Evolutionary conservation across 2,329 filamentous ascomycete species (phyloP).

Genomic region (Colletotrichum orchidophilum): DNA sequence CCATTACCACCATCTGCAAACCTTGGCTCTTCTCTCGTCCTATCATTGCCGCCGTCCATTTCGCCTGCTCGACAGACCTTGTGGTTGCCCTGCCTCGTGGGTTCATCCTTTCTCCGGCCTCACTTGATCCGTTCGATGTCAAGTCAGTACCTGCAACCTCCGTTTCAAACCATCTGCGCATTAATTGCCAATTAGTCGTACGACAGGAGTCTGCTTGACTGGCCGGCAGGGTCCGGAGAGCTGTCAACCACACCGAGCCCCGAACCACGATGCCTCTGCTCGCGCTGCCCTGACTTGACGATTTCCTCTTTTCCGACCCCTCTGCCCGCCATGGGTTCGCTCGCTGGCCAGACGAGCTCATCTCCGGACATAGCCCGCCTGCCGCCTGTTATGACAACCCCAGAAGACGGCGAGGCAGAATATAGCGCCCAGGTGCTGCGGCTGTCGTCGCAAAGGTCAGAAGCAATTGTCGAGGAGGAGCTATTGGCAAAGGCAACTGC

Average conservation of each 20-base stretch:
- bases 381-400: conserved; percentile 12
- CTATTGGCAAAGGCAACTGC: conserved; percentile 46
- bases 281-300: conserved; percentile 28
- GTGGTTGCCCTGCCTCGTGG: conserved; percentile 21
- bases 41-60: conserved; percentile 23
- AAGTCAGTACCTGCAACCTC: conserved; percentile 27
- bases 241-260: conserved; percentile 13
- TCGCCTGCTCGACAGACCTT: conserved; percentile 11
- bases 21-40: conserved; percentile 25
- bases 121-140: conserved; percentile 31
- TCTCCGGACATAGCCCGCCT: conserved; percentile 16
- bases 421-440: conserved; percentile 53
- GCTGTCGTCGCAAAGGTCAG: conserved; percentile 44
- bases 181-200: conserved; percentile 23
- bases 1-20: conserved; percentile 11
- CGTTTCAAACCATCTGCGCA: conserved; percentile 30
- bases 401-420: conserved; percentile 51
- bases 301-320: conserved; percentile 2
- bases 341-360: conserved; percentile 27
- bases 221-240: conserved; percentile 20
- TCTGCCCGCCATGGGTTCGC: conserved; percentile 29
- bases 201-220: conserved; percentile 11
- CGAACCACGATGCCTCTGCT: conserved; percentile 30
- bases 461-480: conserved; percentile 49
- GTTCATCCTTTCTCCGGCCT: conserved; percentile 34